Evolutionary conservation across 495 filamentous ascomycete species (phyloP), one percentile per base, ranked within the genome.

Genomic region (Xylaria acuta): DNA sequence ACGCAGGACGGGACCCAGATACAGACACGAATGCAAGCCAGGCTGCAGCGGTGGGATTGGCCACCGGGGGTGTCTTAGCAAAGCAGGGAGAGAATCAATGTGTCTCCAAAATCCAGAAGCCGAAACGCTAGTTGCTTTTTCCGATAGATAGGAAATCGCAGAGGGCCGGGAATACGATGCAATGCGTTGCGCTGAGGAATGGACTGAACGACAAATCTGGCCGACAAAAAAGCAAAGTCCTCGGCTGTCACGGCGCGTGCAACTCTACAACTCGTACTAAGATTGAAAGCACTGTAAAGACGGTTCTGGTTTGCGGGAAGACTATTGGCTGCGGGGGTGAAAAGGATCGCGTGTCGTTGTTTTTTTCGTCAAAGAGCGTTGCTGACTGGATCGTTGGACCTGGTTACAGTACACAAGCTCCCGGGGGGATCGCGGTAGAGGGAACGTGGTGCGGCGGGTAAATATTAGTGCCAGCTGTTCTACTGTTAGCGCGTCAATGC

Each of bases 401-500:
- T 25, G 6, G 38, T 27, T 64, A 25, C 36, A 43, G 43, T 25
- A 56, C 36, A 67, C 49, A 56, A n/a, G 32, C 64, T 47, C 12
- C 5, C 45, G 18, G 32, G 64, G 11, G 32, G 27, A 22, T n/a
- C 30, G 64, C 32, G 32, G 43, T 18, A 41, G 20, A 34, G 38
- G 40, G 30, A 51, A 3, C 27, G 40, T 67, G 20, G 43, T 34
- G 38, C 32, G 20, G 45, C 45, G 64, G 64, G 45, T 38, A n/a
- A 38, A 34, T 54, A 56, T 54, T 56, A 56, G 64, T 38, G 64
- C 30, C 45, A 38, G 64, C 45, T 51, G 53, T 47, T 43, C 30
- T 51, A 12, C 18, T 54, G 56, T 67, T 67, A 67, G 65, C 65
- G 65, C 43, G 47, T 67, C 22, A 54, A 67, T 40, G 65, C 49